A percentile compares a stretch with the other conserved stretches of the same genome.
phyloP scores from a whole-genome alignment of 331 rosid species.

The Phaseolus coccineus region DNA sequence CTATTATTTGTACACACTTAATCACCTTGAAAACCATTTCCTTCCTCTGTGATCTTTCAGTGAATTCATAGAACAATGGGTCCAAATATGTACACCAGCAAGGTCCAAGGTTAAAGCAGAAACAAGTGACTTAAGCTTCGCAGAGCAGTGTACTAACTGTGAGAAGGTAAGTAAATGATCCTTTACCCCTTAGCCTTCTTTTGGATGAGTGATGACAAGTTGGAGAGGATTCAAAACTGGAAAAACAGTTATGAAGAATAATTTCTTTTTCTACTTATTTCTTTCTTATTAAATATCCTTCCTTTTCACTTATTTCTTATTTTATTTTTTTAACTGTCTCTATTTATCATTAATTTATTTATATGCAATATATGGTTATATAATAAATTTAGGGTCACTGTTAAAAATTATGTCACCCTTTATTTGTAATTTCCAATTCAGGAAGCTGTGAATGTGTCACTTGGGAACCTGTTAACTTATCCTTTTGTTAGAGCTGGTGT shows the following conservation, averaged over 20 bases:
- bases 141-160: conserved; percentile 79
- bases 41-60: conserved; percentile 53
- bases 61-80: conserved; percentile 96
- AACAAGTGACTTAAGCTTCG: conserved; percentile 52
- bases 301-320: no score
- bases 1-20: background rate
- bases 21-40: background rate
- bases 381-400: background rate
- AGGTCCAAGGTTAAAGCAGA: conserved; percentile 68
- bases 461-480: conserved; percentile 82
- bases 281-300: no score
- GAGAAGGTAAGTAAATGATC: conserved; percentile 69
- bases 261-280: no score
- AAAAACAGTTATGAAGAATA: no score
- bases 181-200: background rate
- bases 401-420: background rate
- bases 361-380: background rate
- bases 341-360: no score
- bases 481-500: conserved; percentile 81
- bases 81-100: conserved; percentile 81
- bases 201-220: no score
- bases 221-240: no score
- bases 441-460: conserved; percentile 97
- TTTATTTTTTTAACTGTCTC: no score
- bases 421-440: conserved; percentile 47